Percentiles rank a stretch among this genome's conserved stretches.
These are phyloP conservation scores for Cornus kousa DNA, from an alignment of 148 eudicot species.

Conservation along the genomic window DNA sequence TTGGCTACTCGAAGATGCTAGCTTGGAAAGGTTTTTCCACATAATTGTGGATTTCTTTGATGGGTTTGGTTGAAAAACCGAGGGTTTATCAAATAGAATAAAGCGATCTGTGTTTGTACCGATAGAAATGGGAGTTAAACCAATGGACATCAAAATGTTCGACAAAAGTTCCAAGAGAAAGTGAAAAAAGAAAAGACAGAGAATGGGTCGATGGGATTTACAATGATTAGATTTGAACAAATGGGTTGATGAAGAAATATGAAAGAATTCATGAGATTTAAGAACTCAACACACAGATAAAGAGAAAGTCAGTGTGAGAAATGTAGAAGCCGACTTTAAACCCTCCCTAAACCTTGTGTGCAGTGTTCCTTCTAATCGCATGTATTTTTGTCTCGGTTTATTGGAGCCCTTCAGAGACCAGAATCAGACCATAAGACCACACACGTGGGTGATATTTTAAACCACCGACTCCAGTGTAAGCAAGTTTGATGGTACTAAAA, in stretches of 20 bases:
- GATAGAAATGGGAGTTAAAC: conserved; percentile 23
- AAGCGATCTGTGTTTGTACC: conserved; percentile 19
- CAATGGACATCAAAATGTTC: conserved; percentile 49
- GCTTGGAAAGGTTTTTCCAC: conserved; percentile 63
- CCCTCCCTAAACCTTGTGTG: conserved; percentile 44
- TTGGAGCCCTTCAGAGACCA: too few relatives aligned
- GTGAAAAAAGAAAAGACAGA: conserved; percentile 2
- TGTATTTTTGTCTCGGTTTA: too few relatives aligned
- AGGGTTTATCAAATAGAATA: conserved; percentile 19
- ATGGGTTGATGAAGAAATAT: conserved; percentile 10
- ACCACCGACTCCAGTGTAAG: too few relatives aligned
- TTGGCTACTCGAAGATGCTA: conserved; percentile 35
- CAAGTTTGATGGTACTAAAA: too few relatives aligned
- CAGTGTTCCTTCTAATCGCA: neutral
- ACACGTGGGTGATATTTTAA: too few relatives aligned
- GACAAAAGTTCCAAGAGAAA: conserved; percentile 10
- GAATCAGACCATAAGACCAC: too few relatives aligned
- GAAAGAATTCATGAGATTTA: conserved; percentile 2
- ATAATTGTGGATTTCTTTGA: conserved; percentile 30
- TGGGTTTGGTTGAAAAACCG: conserved; percentile 19
- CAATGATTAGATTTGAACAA: neutral
- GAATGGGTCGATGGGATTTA: neutral
- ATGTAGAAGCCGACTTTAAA: conserved; percentile 26
- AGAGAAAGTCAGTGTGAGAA: neutral
- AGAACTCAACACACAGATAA: neutral